Base-by-base conservation (phyloP, 176 grass and related monocot genomes). In the Pharus latifolius region DNA sequence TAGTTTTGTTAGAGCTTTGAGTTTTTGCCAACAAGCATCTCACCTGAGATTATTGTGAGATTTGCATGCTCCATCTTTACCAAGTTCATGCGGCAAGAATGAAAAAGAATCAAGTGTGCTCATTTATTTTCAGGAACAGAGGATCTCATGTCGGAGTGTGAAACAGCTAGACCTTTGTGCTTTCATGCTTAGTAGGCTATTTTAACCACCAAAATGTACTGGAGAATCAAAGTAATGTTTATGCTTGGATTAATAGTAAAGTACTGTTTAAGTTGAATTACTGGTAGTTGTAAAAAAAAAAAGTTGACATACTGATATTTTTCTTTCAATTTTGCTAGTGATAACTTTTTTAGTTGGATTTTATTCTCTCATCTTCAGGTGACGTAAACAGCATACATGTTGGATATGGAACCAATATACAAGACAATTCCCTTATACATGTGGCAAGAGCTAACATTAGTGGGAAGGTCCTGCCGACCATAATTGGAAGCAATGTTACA, bases 321-420 rank as follows among this genome's bases (percentile, higher is more conserved):
- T n/a, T n/a, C n/a, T n/a, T n/a, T 43, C 12, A 5, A 47, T 59
- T 15, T 55, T 64, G 3, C 35, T 15, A 38, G 6, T 18, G 23
- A 29, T 63, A 70, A 60, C 10, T 12, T 48, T 55, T 68, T 74
- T 68, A 48, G 5, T 9, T 57, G 2, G 14, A 73, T 47, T 31
- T 52, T 53, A 3, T 74, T 69, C 28, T 69, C 28, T 63, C 6
- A 4, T 80, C 56, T 89, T 75, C 81, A 97, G 94, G 94, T 85
- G 94, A 97, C 78, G 94, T 92, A n/a, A 97, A 92, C 82, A 88
- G 89, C 66, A 90, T 97, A 69, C 81, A 49, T 65, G 69, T 97
- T 67, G 94, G 94, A 53, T 92, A 86, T 80, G 94, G 94, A 58
- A 84, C 94, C 55, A 97, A 97, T 65, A 97, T 97, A 77, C 94